Percentiles rank a stretch among this genome's conserved stretches.
Evolutionary conservation across 768 basidiomycete genomes (phyloP).

Genomic region (Kwoniella sp.): DNA sequence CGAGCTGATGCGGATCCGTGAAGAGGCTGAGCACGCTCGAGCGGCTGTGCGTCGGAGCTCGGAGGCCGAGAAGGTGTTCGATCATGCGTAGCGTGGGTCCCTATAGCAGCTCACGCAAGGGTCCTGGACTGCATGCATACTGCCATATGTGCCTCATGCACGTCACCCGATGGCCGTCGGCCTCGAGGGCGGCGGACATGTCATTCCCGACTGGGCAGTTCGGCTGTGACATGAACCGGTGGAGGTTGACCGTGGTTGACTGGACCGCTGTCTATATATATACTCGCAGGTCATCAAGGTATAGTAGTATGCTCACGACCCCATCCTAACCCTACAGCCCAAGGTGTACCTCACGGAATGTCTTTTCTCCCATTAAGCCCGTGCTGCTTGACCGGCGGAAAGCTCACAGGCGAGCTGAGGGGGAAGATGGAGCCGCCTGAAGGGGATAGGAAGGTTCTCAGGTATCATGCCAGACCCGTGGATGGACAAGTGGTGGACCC

Average conservation of each 20-base stretch:
- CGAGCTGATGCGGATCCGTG: constrained; percentile 1
- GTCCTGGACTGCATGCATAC: no score
- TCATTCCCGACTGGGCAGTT: no score
- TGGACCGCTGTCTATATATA: neutral
- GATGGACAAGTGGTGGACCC: constrained; percentile 11
- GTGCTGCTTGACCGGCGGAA: constrained; percentile 27
- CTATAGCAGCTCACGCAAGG: no score
- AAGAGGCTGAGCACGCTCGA: constrained; percentile 3
- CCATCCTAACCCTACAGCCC: neutral
- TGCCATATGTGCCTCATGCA: no score
- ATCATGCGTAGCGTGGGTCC: no score
- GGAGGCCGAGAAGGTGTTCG: no score
- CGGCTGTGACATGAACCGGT: neutral
- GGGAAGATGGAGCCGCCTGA: constrained; percentile 14
- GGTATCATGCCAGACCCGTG: constrained; percentile 30
- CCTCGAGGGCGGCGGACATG: no score
- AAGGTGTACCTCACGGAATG: constrained; percentile 5
- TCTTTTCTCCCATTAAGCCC: constrained; percentile 23
- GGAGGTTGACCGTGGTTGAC: constrained; percentile 1
- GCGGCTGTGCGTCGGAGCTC: no score
- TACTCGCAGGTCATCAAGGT: neutral
- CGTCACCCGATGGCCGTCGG: no score
- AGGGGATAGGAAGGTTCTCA: constrained; percentile 6
- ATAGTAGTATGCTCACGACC: neutral
- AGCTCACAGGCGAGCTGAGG: constrained; percentile 20